Conservation (phyloP, 257 asterid species). For the Rehmannia glutinosa region DNA sequence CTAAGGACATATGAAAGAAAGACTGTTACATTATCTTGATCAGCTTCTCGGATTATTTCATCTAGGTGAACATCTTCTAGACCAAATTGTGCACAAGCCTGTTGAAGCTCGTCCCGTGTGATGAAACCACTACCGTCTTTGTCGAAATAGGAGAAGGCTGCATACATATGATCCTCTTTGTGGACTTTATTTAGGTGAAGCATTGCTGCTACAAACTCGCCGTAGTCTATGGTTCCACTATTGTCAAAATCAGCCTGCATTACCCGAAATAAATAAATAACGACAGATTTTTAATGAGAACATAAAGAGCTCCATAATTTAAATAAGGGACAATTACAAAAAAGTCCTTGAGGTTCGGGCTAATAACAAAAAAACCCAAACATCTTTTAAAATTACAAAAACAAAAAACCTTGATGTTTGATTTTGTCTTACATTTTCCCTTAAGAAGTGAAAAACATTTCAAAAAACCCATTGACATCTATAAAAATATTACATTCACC, state of each 20-base stretch:
- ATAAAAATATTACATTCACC: too few relatives aligned
- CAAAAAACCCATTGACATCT: too few relatives aligned
- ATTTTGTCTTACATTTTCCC: too few relatives aligned
- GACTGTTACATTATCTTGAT: constrained; percentile 52
- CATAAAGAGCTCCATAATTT: too few relatives aligned
- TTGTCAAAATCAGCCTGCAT: constrained; percentile 81
- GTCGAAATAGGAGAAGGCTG: constrained; percentile 76
- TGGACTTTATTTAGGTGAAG: constrained; percentile 70
- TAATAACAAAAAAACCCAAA: too few relatives aligned
- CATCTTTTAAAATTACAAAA: too few relatives aligned
- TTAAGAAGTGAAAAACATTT: too few relatives aligned
- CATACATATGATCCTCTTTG: constrained; percentile 60
- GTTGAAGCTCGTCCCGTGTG: constrained; percentile 74
- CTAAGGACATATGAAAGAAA: background rate
- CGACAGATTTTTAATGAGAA: too few relatives aligned
- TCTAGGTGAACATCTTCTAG: constrained; percentile 47
- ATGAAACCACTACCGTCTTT: constrained; percentile 79
- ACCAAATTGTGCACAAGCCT: constrained; percentile 75
- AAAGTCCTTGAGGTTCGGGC: too few relatives aligned
- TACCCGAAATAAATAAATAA: too few relatives aligned
- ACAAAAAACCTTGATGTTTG: too few relatives aligned
- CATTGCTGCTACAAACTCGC: constrained; percentile 84
- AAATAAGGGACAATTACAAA: too few relatives aligned
- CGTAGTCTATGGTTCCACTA: constrained; percentile 75
- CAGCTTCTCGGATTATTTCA: constrained; percentile 76